Evolutionary conservation across 441 rosid species (phyloP).

Genomic region (Breynia disticha): DNA sequence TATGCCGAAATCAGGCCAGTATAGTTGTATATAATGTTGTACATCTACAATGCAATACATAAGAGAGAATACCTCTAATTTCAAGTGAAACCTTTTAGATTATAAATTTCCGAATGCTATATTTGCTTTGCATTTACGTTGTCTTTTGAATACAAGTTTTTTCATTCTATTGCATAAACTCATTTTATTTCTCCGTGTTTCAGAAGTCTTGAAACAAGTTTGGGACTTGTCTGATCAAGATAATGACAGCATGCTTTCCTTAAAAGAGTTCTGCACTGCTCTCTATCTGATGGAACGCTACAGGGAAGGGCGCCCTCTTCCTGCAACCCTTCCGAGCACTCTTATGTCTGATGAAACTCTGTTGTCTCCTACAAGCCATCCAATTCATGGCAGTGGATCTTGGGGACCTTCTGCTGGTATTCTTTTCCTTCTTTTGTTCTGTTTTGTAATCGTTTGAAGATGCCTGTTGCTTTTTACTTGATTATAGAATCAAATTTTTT

Average conservation of each 20-base stretch:
- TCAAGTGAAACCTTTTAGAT: constrained; percentile 4
- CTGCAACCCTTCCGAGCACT: constrained; percentile 62
- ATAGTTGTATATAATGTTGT: no score
- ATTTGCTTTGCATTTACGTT: neutral
- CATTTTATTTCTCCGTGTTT: constrained; percentile 33
- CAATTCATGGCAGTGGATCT: constrained; percentile 43
- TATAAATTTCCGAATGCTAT: constrained; percentile 5
- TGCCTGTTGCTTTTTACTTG: constrained; percentile 6
- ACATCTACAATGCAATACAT: no score
- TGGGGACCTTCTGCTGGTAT: constrained; percentile 60
- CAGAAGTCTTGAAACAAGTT: constrained; percentile 87
- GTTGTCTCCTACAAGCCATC: constrained; percentile 47
- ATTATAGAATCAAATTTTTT: constrained; percentile 15
- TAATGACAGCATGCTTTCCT: constrained; percentile 95
- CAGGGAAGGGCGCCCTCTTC: constrained; percentile 85
- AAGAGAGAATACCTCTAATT: no score
- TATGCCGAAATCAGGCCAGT: no score
- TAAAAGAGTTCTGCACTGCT: constrained; percentile 87
- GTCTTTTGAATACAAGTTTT: neutral
- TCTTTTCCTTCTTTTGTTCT: constrained; percentile 14
- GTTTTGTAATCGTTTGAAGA: constrained; percentile 3
- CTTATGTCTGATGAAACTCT: constrained; percentile 48
- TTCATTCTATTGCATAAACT: constrained; percentile 13
- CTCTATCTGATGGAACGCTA: constrained; percentile 93
- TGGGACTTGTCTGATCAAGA: constrained; percentile 99